Percentiles rank a stretch among this genome's conserved stretches.
These are phyloP conservation scores for Amorphotheca resinae DNA, from an alignment of 495 filamentous ascomycete species.

Conservation along the genomic window DNA sequence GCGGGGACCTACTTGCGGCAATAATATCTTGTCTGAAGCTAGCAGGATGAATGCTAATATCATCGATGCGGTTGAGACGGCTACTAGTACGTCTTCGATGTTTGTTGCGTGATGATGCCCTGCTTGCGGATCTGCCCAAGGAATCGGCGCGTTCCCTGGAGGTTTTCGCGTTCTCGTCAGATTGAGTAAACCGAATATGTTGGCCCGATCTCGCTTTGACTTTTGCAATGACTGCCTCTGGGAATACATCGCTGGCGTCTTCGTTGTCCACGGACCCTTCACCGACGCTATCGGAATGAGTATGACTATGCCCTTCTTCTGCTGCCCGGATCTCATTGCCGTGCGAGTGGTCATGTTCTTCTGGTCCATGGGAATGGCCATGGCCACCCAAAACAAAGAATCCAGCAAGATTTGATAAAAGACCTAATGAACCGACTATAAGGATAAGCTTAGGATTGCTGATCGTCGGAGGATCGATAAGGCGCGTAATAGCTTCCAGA, in stretches of 20 bases:
- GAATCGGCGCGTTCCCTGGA: slow-evolving; percentile 15
- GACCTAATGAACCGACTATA: slow-evolving; percentile 72
- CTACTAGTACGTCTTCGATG: slow-evolving; percentile 42
- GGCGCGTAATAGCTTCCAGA: slow-evolving; percentile 79
- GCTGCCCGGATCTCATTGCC: slow-evolving; percentile 24
- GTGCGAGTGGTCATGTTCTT: slow-evolving; percentile 31
- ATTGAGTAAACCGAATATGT: slow-evolving; percentile 7
- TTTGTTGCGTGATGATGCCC: slow-evolving; percentile 14
- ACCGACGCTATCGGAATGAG: slow-evolving; percentile 26
- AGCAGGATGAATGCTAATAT: slow-evolving; percentile 78
- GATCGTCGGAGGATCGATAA: slow-evolving; percentile 81
- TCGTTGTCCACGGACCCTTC: slow-evolving; percentile 28
- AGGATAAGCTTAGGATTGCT: slow-evolving; percentile 72
- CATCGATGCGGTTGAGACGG: slow-evolving; percentile 46
- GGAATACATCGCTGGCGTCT: slow-evolving; percentile 36
- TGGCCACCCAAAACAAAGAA: slow-evolving; percentile 88
- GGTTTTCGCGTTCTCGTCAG: slow-evolving; percentile 11
- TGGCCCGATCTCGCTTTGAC: slow-evolving; percentile 10
- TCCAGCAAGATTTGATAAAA: slow-evolving; percentile 84
- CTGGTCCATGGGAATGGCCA: slow-evolving; percentile 66
- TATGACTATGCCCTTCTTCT: slow-evolving; percentile 28
- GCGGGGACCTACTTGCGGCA: slow-evolving; percentile 48
- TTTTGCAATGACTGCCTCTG: slow-evolving; percentile 19
- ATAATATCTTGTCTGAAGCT: slow-evolving; percentile 88
- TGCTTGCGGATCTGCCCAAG: slow-evolving; percentile 4